Conservation (phyloP, 2,329 filamentous ascomycete genomes). For the Nemania diffusa region DNA sequence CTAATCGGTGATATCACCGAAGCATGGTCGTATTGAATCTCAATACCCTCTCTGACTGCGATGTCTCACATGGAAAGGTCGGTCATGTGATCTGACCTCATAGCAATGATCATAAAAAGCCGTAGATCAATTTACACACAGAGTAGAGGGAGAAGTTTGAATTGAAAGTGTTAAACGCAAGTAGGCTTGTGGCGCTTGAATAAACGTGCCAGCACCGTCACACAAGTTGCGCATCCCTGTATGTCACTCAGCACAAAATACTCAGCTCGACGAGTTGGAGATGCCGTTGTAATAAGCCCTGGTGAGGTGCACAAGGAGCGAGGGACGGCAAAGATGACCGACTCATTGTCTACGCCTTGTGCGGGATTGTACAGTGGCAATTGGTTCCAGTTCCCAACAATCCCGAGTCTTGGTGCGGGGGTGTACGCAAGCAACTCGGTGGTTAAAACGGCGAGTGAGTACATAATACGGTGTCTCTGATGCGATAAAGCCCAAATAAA, state of each 20-base stretch:
- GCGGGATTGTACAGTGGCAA: background rate
- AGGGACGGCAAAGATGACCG: background rate
- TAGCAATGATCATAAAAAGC: constrained; percentile 1
- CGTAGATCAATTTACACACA: no score
- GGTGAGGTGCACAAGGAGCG: constrained; percentile 5
- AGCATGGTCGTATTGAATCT: constrained; percentile 23
- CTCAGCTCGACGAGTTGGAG: constrained; percentile 8
- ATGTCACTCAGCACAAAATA: constrained; percentile 4
- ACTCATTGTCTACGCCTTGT: background rate
- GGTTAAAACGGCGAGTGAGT: background rate
- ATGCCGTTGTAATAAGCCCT: background rate
- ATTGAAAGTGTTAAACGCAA: constrained; percentile 6
- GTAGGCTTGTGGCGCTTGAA: constrained; percentile 19
- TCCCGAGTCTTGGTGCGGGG: constrained; percentile 3
- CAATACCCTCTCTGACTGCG: constrained; percentile 30
- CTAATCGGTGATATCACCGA: constrained; percentile 32
- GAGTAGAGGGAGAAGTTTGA: background rate
- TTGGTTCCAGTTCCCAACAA: background rate
- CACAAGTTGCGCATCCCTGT: constrained; percentile 7
- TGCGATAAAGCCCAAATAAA: background rate
- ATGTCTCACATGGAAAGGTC: constrained; percentile 33
- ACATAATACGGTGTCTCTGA: no score
- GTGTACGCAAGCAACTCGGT: background rate
- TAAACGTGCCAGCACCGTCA: background rate
- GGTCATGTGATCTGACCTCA: constrained; percentile 41